Evolutionary conservation across 768 basidiomycete genomes (phyloP).

Genomic region (Suillus hirtellus): DNA sequence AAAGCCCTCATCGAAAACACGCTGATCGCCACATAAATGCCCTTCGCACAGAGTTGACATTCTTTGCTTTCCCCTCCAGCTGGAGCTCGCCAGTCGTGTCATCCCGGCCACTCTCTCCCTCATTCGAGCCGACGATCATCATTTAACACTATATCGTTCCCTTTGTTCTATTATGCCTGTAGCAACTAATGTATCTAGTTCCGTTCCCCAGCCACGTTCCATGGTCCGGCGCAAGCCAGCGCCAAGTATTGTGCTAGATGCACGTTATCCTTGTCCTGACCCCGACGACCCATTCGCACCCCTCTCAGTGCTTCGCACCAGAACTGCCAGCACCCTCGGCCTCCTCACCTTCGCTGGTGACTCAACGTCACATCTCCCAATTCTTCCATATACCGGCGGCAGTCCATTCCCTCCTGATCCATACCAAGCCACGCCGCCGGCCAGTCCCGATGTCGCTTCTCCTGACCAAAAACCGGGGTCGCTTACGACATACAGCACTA

Average conservation of each 20-base stretch:
- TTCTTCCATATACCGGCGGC: constrained; percentile 32
- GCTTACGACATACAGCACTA: constrained; percentile 24
- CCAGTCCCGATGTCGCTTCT: constrained; percentile 4
- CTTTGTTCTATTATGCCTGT: constrained; percentile 31
- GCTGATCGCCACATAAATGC: constrained; percentile 35
- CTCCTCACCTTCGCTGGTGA: constrained; percentile 33
- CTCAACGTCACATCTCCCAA: constrained; percentile 32
- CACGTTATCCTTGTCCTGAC: constrained; percentile 67
- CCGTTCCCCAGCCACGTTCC: constrained; percentile 24
- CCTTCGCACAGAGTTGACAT: constrained; percentile 14
- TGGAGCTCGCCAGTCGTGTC: constrained; percentile 16
- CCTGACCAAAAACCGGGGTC: constrained; percentile 11
- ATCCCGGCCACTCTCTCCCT: constrained; percentile 10
- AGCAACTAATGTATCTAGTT: constrained; percentile 24
- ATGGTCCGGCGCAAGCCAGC: constrained; percentile 52
- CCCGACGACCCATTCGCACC: constrained; percentile 71
- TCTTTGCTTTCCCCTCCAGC: constrained; percentile 17
- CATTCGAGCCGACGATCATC: constrained; percentile 15
- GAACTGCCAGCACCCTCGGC: constrained; percentile 47
- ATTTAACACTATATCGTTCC: constrained; percentile 15
- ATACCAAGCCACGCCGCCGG: constrained; percentile 24
- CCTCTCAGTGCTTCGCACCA: constrained; percentile 61
- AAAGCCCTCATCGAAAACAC: constrained; percentile 36
- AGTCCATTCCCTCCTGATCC: constrained; percentile 33
- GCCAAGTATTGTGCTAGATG: constrained; percentile 49